These are phyloP conservation scores for Acephala macrosclerotiorum DNA, from an alignment of 2,329 filamentous ascomycete genomes.

Conservation along the genomic window DNA sequence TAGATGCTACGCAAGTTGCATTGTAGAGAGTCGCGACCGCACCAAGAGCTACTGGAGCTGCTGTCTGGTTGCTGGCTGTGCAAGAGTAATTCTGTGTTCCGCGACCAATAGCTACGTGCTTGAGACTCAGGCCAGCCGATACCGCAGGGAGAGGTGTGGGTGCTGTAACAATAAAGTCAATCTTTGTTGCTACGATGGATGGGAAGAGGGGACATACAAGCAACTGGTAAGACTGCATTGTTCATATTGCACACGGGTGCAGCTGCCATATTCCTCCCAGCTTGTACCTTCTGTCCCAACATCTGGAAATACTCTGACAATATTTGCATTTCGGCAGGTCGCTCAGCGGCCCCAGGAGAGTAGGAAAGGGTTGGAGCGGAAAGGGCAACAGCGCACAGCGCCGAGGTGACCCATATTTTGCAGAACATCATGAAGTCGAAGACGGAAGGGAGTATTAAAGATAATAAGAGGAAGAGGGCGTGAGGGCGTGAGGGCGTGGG, in stretches of 20 bases:
- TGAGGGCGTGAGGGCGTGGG: slow-evolving; percentile 14
- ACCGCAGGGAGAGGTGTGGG: slow-evolving; percentile 67
- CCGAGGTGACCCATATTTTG: slow-evolving; percentile 55
- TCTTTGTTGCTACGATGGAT: slow-evolving; percentile 18
- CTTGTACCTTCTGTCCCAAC: slow-evolving; percentile 61
- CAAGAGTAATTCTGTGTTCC: slow-evolving; percentile 97
- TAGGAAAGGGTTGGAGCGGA: slow-evolving; percentile 40
- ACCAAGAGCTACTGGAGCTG: slow-evolving; percentile 70
- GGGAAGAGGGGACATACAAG: slow-evolving; percentile 49
- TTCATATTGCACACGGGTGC: slow-evolving; percentile 62
- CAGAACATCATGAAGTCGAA: slow-evolving; percentile 54
- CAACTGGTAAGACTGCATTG: slow-evolving; percentile 56
- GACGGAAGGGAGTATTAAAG: slow-evolving; percentile 21
- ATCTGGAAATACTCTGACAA: slow-evolving; percentile 68
- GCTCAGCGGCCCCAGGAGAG: slow-evolving; percentile 30
- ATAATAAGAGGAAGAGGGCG: slow-evolving; percentile 14
- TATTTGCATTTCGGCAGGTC: slow-evolving; percentile 43
- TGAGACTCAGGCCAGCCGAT: slow-evolving; percentile 65
- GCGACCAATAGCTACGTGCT: slow-evolving; percentile 84
- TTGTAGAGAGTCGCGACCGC: slow-evolving; percentile 89
- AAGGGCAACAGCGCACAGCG: slow-evolving; percentile 54
- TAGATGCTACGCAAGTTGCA: slow-evolving; percentile 78
- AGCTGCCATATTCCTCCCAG: slow-evolving; percentile 50
- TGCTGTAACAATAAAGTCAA: slow-evolving; percentile 48
- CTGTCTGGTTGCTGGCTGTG: slow-evolving; percentile 63